Evolutionary conservation across 1,284 basidiomycete species (phyloP), one percentile per base, ranked within the genome.

Genomic region (Hortiboletus rubellus): DNA sequence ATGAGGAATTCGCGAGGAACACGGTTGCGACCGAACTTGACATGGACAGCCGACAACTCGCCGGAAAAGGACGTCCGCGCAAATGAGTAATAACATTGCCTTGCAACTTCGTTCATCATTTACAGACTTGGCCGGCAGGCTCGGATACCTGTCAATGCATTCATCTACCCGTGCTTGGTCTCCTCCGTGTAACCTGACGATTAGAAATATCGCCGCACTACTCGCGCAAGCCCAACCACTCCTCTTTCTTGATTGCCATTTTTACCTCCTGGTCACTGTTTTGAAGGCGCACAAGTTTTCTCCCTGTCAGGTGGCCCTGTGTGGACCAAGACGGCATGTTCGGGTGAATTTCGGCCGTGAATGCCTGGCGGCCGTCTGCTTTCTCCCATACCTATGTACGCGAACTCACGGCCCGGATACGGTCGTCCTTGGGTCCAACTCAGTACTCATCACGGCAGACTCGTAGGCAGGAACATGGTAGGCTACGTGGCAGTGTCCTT

Each of bases 1-100:
- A 70, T 41, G 68, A 58, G 57, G 67, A 64, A 50, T 55, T 62
- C 56, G 60, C 63, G 58, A 54, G 57, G 57, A 63, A 60, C 15
- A 50, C 36, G 30, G 54, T 51, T 42, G 38, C 41, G 38, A 64
- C 52, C 44, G 50, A 51, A 46, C 48, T 49, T 55, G 40, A 54
- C 22, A 22, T 22, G 22, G 3, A 22, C 53, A 57, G 52, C 54
- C 38, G 57, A 50, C 64, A 31, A 37, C 22, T 42, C 41, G 42
- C 43, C 48, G 43, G 51, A 50, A 43, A 45, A 45, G 49, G 50
- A 44, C 17, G 44, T 31, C 42, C 8, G 27, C 36, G 7, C 22
- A 54, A 52, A 41, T 38, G 43, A 51, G 63, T 41, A 55, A 59
- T 46, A 22, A 9, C 37, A n/a, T 40, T 65, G 30, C 57, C 42